phyloP scores from a whole-genome alignment of 768 basidiomycete genomes.

The Chalciporus pseudorubinellus region DNA sequence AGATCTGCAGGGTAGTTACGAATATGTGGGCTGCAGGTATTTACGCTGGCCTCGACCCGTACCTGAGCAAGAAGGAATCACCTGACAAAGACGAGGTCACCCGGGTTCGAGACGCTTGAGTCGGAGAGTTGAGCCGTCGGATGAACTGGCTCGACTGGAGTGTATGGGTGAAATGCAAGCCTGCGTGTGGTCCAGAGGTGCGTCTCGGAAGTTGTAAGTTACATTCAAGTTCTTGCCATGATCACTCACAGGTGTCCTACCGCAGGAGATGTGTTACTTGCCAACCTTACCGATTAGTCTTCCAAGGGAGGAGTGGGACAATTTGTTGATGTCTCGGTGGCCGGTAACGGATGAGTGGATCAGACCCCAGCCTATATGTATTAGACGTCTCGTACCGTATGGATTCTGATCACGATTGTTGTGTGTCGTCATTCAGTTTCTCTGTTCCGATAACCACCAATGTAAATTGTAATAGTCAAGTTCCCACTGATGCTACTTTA shows the following conservation, averaged over 20 bases:
- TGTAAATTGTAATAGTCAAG: too few relatives aligned
- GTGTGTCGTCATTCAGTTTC: too few relatives aligned
- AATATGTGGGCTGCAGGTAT: conserved; percentile 43
- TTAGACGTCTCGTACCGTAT: not conserved
- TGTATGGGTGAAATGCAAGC: conserved; percentile 45
- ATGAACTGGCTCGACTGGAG: conserved; percentile 53
- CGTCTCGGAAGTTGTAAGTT: conserved; percentile 3
- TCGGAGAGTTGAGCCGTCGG: conserved; percentile 28
- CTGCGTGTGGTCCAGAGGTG: conserved; percentile 45
- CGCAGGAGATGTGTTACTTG: too few relatives aligned
- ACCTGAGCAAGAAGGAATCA: not conserved
- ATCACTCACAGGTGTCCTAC: too few relatives aligned
- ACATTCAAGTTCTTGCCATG: too few relatives aligned
- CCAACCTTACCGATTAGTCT: too few relatives aligned
- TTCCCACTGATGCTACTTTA: too few relatives aligned
- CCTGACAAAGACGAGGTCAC: not conserved
- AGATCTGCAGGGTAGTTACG: conserved; percentile 44
- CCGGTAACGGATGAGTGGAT: not conserved
- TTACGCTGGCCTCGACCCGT: conserved; percentile 6
- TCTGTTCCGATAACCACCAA: too few relatives aligned
- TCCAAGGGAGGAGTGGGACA: too few relatives aligned
- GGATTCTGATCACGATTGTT: not conserved
- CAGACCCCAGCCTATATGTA: conserved; percentile 7
- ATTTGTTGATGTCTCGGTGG: too few relatives aligned
- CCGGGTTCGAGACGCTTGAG: conserved; percentile 31